Evolutionary conservation across 106 monocot species (phyloP), one percentile per base, ranked within the genome.

Genomic region (Agapanthus africanus): DNA sequence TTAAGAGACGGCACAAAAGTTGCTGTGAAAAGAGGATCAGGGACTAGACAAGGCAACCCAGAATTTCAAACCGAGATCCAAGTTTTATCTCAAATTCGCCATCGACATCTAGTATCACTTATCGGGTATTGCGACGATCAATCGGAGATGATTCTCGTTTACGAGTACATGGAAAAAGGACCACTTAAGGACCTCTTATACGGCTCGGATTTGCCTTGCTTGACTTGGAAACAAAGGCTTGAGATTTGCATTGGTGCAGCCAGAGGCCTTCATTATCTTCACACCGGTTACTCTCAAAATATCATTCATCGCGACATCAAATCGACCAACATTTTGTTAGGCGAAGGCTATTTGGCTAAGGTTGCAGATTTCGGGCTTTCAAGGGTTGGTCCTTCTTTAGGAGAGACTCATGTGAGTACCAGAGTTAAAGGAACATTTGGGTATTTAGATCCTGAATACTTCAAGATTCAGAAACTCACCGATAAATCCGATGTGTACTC

Each of bases 401-500:
- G 83, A 9, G 67, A 87, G 74, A 87, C 87, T 0, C 94, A 94
- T 27, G 94, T 94, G 7, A 87, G 82, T 77, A 94, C 90, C 18
- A 72, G 22, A 10, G 85, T 94, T 5, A 94, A 94, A 59, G 94
- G 94, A 7, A 94, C 79, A 30, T 90, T 94, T 59, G 90, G 94
- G 1, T 94, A 94, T 75, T 46, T 94, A 32, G 94, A 94, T 28
- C 94, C 90, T 0, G 94, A 90, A 72, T 94, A 94, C 80, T 87
- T 85, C 83, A 87, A 83, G 70, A 79, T 83, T 4, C 87, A 79
- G 68, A 77, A 94, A 42, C 84, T 94, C 16, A 94, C 93, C 13
- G 87, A 82, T 14, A 90, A 90, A 50, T 94, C 94, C 8, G 94
- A 94, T 41, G 79, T 94, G 6, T 94, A 94, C 77, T 94, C 94